Evolutionary conservation across 208 protist genomes (phyloP), one percentile per base, ranked within the genome.

Genomic region (Leishmania amazonensis): DNA sequence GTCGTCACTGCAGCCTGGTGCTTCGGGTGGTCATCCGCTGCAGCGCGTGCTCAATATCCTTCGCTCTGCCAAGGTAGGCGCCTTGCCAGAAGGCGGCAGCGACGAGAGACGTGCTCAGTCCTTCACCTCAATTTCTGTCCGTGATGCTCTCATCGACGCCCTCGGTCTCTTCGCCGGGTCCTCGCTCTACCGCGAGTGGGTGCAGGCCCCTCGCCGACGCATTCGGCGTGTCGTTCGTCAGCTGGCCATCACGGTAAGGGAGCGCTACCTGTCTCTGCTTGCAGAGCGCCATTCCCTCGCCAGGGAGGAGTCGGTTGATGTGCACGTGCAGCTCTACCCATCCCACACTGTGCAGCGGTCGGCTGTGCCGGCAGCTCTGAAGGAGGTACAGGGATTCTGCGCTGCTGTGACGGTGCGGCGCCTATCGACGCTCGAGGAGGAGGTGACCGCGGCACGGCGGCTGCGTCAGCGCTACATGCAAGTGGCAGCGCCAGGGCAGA

Each of bases 311-410:
- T 31, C 45, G 68, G 28, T 84, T 21, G 90, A 93, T 57, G 83
- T 96, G 9, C 93, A 96, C 72, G 93, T 96, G 72, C 90, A 93
- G 77, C 88, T 93, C 42, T 84, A 88, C 62, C 93, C 91, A 40
- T 71, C 68, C 9, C 9, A 81, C 1, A 78, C 68, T 3, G 58
- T 76, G 15, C 58, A 47, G 19, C 38, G 42, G 45, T 73, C 73
- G 13, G 75, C 49, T 2, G 57, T 79, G 49, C 64, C 75, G 53
- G 78, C 54, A 7, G 72, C 51, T 31, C 65, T 79, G 70, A 64
- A 57, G 15, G 60, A 64, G 78, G n/a, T 51, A 21, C 24, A 40
- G 21, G 73, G 68, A 3, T 88, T 94, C 74, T 88, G 81, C 67
- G 91, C 90, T 6, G 84, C 83, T 9, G 84, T 97, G 4, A 83